A percentile compares a stretch with the other conserved stretches of the same genome.
Evolutionary conservation across 192 early-diverging fungal species (phyloP).

Genomic region (Physocladia obscura): DNA sequence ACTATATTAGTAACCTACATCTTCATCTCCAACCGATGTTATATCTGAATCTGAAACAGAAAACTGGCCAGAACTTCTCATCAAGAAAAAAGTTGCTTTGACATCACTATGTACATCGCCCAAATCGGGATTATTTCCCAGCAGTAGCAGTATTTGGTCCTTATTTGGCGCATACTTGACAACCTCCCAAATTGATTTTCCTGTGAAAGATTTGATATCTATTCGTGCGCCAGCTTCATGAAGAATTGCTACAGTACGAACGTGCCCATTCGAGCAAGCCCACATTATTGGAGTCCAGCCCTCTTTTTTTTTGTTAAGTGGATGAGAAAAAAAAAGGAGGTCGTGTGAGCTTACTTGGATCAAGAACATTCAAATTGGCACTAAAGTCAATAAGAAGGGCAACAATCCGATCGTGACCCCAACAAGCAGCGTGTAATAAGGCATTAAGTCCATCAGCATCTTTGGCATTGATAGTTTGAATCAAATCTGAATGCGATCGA

Average conservation of each 20-base stretch:
- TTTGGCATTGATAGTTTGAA: conserved; percentile 66
- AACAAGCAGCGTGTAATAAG: conserved; percentile 84
- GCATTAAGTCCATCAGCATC: conserved; percentile 88
- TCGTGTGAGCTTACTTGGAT: conserved; percentile 74
- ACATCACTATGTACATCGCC: no score
- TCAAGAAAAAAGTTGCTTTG: no score
- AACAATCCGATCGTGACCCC: conserved; percentile 76
- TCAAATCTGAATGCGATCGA: not conserved
- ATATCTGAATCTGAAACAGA: no score
- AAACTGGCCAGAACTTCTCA: no score
- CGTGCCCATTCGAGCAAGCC: conserved; percentile 86
- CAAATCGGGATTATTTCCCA: not conserved
- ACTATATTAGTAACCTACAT: no score
- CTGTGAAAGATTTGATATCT: conserved; percentile 18
- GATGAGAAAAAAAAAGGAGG: conserved; percentile 1
- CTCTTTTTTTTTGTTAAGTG: conserved; percentile 16
- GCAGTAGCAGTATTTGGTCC: not conserved
- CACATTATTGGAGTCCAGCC: conserved; percentile 96
- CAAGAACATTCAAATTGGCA: conserved; percentile 72
- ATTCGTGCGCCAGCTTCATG: conserved; percentile 72
- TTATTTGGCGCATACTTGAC: not conserved
- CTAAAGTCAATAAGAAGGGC: conserved; percentile 69
- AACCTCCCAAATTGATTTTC: conserved; percentile 37
- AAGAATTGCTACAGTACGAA: conserved; percentile 69
- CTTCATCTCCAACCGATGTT: no score